phyloP scores from a whole-genome alignment of 2,329 filamentous ascomycete genomes.

The Cladosporium velox region DNA sequence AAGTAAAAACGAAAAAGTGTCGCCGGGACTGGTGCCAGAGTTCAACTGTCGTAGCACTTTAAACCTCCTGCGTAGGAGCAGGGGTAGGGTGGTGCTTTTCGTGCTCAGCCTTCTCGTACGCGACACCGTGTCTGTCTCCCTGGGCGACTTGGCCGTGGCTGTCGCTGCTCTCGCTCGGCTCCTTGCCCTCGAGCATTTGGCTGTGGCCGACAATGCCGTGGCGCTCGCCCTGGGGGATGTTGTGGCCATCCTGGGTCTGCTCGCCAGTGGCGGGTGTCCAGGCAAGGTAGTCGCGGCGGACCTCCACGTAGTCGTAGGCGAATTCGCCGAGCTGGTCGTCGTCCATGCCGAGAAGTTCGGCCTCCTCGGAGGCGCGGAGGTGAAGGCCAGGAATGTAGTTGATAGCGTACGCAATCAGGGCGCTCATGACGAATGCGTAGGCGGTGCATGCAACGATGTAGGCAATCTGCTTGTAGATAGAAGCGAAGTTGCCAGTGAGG shows the following conservation, averaged over 20 bases:
- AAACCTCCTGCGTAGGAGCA: not conserved
- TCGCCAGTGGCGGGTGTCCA: conserved; percentile 77
- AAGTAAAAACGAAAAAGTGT: not conserved
- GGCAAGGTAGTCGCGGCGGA: conserved; percentile 82
- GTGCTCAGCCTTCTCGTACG: conserved; percentile 48
- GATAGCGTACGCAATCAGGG: conserved; percentile 71
- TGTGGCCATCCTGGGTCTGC: conserved; percentile 59
- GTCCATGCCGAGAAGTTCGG: conserved; percentile 84
- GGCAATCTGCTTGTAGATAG: conserved; percentile 78
- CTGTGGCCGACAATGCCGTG: conserved; percentile 65
- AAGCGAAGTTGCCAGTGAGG: conserved; percentile 71
- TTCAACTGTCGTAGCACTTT: not conserved
- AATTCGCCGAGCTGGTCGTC: conserved; percentile 90
- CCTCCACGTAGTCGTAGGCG: conserved; percentile 87
- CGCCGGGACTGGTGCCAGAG: not conserved
- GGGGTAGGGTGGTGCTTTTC: conserved; percentile 18
- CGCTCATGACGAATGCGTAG: conserved; percentile 74
- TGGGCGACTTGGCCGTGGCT: conserved; percentile 41
- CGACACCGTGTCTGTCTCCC: conserved; percentile 56
- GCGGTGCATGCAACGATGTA: conserved; percentile 67
- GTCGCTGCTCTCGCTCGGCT: conserved; percentile 47
- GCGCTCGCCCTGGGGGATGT: conserved; percentile 64
- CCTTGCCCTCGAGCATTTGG: conserved; percentile 63
- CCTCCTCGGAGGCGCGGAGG: conserved; percentile 77
- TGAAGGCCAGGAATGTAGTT: conserved; percentile 75